Percentiles rank a stretch among this genome's conserved stretches.
Evolutionary conservation across 2,329 filamentous ascomycete genomes (phyloP).

Genomic region (Berkeleyomyces rouxiae): DNA sequence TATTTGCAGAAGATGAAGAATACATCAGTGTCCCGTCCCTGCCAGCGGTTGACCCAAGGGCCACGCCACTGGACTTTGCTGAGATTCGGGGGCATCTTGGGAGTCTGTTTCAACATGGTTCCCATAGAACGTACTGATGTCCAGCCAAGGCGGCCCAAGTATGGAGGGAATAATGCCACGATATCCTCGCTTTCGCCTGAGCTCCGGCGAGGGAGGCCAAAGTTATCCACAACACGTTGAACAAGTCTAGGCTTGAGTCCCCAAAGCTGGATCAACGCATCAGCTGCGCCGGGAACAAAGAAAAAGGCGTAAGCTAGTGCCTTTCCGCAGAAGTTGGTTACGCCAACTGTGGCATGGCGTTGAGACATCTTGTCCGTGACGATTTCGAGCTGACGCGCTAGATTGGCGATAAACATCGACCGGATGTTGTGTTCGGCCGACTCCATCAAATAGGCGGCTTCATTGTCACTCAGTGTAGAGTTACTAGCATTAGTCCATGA

Average conservation of each 20-base stretch:
- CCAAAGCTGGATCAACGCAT: slow-evolving; percentile 72
- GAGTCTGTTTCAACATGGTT: slow-evolving; percentile 46
- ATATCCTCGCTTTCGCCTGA: slow-evolving; percentile 46
- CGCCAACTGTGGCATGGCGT: slow-evolving; percentile 45
- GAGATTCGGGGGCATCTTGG: slow-evolving; percentile 48
- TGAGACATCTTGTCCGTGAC: slow-evolving; percentile 81
- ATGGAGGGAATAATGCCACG: slow-evolving; percentile 50
- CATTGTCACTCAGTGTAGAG: slow-evolving; percentile 52
- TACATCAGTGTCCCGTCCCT: slow-evolving; percentile 70
- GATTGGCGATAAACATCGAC: slow-evolving; percentile 69
- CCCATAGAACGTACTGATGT: slow-evolving; percentile 32
- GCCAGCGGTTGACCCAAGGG: slow-evolving; percentile 73
- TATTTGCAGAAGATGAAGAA: slow-evolving; percentile 88
- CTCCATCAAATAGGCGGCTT: slow-evolving; percentile 34
- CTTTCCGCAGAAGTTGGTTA: slow-evolving; percentile 78
- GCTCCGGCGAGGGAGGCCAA: slow-evolving; percentile 42
- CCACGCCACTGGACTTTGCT: slow-evolving; percentile 70
- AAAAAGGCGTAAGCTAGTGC: slow-evolving; percentile 87
- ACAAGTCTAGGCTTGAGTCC: slow-evolving; percentile 50
- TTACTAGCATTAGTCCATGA: slow-evolving; percentile 35
- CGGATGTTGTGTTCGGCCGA: slow-evolving; percentile 79
- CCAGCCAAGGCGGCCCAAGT: slow-evolving; percentile 41
- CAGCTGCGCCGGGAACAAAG: slow-evolving; percentile 74
- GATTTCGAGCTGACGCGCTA: slow-evolving; percentile 68
- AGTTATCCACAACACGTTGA: slow-evolving; percentile 53